These are phyloP conservation scores for Mycena epipterygia DNA, from an alignment of 768 basidiomycete genomes.

Conservation along the genomic window DNA sequence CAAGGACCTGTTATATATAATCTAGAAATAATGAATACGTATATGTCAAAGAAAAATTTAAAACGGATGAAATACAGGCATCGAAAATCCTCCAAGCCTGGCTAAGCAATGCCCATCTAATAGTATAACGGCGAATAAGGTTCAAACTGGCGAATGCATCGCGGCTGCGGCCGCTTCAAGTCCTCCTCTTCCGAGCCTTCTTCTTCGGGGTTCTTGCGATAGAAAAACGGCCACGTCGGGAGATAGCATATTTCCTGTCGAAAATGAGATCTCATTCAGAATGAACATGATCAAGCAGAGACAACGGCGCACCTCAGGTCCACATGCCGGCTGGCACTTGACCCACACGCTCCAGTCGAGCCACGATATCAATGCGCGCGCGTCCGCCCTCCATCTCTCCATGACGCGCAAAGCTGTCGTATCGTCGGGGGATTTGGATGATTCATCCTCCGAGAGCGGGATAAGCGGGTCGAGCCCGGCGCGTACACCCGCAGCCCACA, in stretches of 20 bases:
- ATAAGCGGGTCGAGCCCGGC: slow-evolving; percentile 18
- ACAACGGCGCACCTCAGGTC: slow-evolving; percentile 15
- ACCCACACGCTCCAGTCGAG: slow-evolving; percentile 37
- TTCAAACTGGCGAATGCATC: slow-evolving; percentile 9
- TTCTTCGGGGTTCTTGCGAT: too few relatives aligned
- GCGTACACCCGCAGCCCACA: slow-evolving; percentile 27
- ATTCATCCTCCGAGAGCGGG: not conserved
- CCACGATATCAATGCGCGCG: slow-evolving; percentile 17
- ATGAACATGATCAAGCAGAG: too few relatives aligned
- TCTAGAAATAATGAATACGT: too few relatives aligned
- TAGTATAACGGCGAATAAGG: slow-evolving; percentile 13
- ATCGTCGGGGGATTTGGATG: not conserved
- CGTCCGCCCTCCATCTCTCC: slow-evolving; percentile 6
- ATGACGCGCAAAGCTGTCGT: not conserved
- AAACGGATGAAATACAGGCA: too few relatives aligned
- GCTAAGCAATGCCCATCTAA: too few relatives aligned
- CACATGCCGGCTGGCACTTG: slow-evolving; percentile 28
- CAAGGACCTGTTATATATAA: too few relatives aligned
- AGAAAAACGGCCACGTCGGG: slow-evolving; percentile 27
- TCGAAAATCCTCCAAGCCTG: too few relatives aligned
- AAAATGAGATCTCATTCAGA: too few relatives aligned
- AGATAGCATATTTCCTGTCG: slow-evolving; percentile 31
- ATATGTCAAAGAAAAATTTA: too few relatives aligned
- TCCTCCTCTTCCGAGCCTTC: not conserved
- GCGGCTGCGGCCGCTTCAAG: slow-evolving; percentile 11